A percentile compares a stretch with the other conserved stretches of the same genome.
Conservation (phyloP, 192 early-diverging fungal genomes). For the Coemansia javaensis region DNA sequence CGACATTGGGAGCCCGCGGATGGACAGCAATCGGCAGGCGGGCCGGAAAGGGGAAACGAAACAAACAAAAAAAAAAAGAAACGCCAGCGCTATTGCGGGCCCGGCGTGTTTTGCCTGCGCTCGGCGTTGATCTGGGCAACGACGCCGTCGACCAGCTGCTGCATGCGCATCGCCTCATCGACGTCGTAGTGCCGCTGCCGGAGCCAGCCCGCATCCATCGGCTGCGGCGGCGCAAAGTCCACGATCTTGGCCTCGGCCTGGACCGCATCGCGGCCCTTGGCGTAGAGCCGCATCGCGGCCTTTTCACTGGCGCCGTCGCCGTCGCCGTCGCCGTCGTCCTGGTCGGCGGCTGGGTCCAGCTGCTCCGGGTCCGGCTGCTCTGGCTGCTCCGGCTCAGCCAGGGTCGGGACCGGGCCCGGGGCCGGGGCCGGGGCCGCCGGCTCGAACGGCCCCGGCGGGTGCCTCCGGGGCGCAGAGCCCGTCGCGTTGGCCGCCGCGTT, state of each 20-base stretch:
- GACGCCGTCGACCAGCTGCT: conserved; percentile 33
- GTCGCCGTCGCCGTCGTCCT: neutral
- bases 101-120: conserved; percentile 35
- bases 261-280: neutral
- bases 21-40: too few relatives aligned
- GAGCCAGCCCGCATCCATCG: conserved; percentile 35
- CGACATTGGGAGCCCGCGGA: too few relatives aligned
- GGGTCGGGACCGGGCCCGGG: neutral
- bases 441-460: neutral
- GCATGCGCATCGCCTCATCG: conserved; percentile 45
- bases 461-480: neutral
- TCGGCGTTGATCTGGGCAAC: conserved; percentile 49
- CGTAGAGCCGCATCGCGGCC: neutral
- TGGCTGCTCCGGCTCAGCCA: neutral
- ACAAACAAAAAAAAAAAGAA: conserved; percentile 1
- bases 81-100: too few relatives aligned
- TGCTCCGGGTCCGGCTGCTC: neutral
- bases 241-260: conserved; percentile 2
- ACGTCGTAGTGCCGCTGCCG: conserved; percentile 28
- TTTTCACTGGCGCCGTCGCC: neutral
- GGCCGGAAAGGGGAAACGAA: neutral
- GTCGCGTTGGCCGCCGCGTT: conserved; percentile 2
- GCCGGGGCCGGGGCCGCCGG: too few relatives aligned
- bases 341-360: neutral
- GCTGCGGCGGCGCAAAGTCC: conserved; percentile 37